Percentiles rank a stretch among this genome's conserved stretches.
Conservation (phyloP, 208 protist genomes). For the Trypanosoma conorhini region DNA sequence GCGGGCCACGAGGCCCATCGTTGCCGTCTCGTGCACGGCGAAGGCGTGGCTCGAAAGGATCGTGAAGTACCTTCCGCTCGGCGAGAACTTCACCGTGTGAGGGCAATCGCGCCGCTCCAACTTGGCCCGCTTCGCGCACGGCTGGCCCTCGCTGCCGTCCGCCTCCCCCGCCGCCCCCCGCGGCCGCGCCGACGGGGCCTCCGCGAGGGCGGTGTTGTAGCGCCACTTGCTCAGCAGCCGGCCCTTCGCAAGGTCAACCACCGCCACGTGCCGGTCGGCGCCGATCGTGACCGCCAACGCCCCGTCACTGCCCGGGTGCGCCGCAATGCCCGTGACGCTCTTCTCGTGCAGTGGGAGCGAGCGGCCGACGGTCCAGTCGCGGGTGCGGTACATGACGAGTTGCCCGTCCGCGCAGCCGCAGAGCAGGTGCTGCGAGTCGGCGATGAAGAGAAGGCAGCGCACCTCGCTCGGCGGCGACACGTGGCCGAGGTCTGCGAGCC, state of each 20-base stretch:
- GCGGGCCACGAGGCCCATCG: slow-evolving; percentile 32
- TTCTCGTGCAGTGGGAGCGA: slow-evolving; percentile 61
- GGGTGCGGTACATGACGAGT: slow-evolving; percentile 63
- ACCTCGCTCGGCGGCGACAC: slow-evolving; percentile 57
- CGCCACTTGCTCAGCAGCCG: slow-evolving; percentile 80
- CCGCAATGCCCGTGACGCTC: slow-evolving; percentile 38
- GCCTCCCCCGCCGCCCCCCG: background rate
- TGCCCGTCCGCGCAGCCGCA: slow-evolving; percentile 63
- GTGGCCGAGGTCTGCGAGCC: slow-evolving; percentile 68
- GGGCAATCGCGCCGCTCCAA: slow-evolving; percentile 44
- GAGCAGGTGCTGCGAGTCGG: slow-evolving; percentile 46
- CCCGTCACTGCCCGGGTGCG: slow-evolving; percentile 58
- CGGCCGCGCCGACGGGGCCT: background rate
- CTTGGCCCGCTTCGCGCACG: slow-evolving; percentile 16
- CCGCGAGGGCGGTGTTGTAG: slow-evolving; percentile 36
- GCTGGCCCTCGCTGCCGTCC: background rate
- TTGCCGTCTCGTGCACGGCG: slow-evolving; percentile 48
- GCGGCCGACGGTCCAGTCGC: slow-evolving; percentile 52
- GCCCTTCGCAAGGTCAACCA: slow-evolving; percentile 58
- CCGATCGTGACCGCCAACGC: slow-evolving; percentile 54
- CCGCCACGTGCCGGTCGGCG: slow-evolving; percentile 55
- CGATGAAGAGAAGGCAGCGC: slow-evolving; percentile 41
- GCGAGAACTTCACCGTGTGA: slow-evolving; percentile 51
- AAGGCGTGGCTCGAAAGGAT: slow-evolving; percentile 53
- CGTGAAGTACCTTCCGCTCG: slow-evolving; percentile 37